Percentiles rank a stretch among this genome's conserved stretches.
Conservation (phyloP, 257 asterid species). For the Salvia splendens region DNA sequence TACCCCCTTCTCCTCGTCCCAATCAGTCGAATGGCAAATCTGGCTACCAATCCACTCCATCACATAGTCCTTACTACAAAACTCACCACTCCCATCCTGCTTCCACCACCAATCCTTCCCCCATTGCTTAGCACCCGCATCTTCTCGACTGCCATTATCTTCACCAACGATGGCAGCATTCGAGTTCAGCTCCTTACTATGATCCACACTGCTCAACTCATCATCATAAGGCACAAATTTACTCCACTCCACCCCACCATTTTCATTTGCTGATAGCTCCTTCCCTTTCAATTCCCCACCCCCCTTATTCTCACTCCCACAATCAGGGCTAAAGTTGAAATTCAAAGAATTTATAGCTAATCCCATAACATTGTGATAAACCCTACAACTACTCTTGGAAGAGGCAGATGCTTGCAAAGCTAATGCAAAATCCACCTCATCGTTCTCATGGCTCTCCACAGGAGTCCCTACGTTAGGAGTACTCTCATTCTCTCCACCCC, state of each 20-base stretch:
- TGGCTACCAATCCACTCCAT: constrained; percentile 98
- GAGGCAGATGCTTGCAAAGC: constrained; percentile 90
- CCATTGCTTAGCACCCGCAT: constrained; percentile 60
- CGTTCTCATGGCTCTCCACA: constrained; percentile 58
- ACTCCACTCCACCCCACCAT: constrained; percentile 48
- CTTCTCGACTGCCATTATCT: constrained; percentile 14
- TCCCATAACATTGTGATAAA: constrained; percentile 52
- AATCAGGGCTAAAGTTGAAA: constrained; percentile 37
- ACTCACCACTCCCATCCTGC: constrained; percentile 91
- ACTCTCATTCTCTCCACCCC: constrained; percentile 48
- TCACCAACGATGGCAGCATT: constrained; percentile 35
- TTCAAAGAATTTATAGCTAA: constrained; percentile 45
- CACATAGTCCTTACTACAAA: constrained; percentile 88
- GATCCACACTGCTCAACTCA: constrained; percentile 50
- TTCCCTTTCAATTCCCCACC: constrained; percentile 56
- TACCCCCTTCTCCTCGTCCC: constrained; percentile 74
- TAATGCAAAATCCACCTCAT: constrained; percentile 93
- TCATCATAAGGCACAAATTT: constrained; percentile 54
- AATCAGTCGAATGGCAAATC: constrained; percentile 53
- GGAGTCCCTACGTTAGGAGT: constrained; percentile 54
- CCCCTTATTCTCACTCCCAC: constrained; percentile 41
- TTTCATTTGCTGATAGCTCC: constrained; percentile 47
- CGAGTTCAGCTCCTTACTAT: constrained; percentile 54
- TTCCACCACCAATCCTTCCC: constrained; percentile 99
- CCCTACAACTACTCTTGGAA: constrained; percentile 47